These are phyloP conservation scores for Rhynchosporium graminicola DNA, from an alignment of 2,329 filamentous ascomycete species.

Conservation along the genomic window DNA sequence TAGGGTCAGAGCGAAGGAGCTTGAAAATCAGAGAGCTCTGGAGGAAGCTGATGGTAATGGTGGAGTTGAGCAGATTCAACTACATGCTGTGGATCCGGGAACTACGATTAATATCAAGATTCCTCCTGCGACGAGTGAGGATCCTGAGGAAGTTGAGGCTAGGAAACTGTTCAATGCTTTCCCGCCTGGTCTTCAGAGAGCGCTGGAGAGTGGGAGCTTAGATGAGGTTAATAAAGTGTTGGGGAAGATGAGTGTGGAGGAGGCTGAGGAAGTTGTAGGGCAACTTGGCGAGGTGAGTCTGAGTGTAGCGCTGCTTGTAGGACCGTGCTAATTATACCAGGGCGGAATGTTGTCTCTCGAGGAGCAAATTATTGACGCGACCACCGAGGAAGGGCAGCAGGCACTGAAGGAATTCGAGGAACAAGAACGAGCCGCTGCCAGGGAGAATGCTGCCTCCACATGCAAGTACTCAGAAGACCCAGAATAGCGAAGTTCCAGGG, in stretches of 20 bases:
- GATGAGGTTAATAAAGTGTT: slow-evolving; percentile 88
- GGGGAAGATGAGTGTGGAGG: slow-evolving; percentile 83
- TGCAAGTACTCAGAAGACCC: slow-evolving; percentile 41
- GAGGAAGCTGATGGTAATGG: slow-evolving; percentile 56
- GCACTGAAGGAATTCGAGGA: slow-evolving; percentile 75
- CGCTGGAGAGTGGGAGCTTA: slow-evolving; percentile 83
- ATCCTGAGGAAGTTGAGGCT: slow-evolving; percentile 63
- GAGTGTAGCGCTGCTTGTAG: neutral
- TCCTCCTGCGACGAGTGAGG: slow-evolving; percentile 67
- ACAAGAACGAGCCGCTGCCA: slow-evolving; percentile 44
- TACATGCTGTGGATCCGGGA: slow-evolving; percentile 91
- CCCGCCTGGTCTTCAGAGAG: slow-evolving; percentile 75
- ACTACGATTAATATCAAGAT: slow-evolving; percentile 89
- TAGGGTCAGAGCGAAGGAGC: slow-evolving; percentile 62
- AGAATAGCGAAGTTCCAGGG: slow-evolving; percentile 33
- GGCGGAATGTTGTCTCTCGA: slow-evolving; percentile 89
- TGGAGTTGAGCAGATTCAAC: slow-evolving; percentile 92
- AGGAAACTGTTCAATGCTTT: slow-evolving; percentile 83
- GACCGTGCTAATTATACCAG: slow-evolving; percentile 39
- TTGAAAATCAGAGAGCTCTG: slow-evolving; percentile 49
- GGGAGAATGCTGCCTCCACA: slow-evolving; percentile 23
- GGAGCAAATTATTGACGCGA: slow-evolving; percentile 92
- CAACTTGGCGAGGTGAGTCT: slow-evolving; percentile 68
- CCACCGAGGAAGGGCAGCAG: slow-evolving; percentile 80
- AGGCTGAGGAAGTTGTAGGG: slow-evolving; percentile 82